A percentile compares a stretch with the other conserved stretches of the same genome.
phyloP scores from a whole-genome alignment of 2,329 filamentous ascomycete genomes.

The Phaeosphaeria sp. region DNA sequence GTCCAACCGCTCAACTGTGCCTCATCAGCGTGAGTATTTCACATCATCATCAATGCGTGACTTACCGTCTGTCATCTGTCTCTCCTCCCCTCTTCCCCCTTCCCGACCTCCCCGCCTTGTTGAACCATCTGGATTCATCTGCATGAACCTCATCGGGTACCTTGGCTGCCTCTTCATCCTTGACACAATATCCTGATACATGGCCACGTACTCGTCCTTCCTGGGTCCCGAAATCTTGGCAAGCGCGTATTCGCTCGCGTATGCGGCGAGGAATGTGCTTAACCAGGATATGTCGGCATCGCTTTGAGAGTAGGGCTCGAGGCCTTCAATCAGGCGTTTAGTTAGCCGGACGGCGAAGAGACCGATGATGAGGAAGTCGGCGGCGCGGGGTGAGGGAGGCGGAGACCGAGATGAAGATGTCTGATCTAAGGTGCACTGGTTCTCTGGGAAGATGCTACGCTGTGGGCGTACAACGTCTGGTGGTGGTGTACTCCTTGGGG shows the following conservation, averaged over 20 bases:
- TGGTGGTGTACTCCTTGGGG: neutral
- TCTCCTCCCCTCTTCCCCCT: neutral
- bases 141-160: conserved; percentile 29
- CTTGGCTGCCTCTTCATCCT: conserved; percentile 30
- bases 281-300: conserved; percentile 28
- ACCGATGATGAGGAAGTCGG: conserved; percentile 29
- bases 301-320: conserved; percentile 20
- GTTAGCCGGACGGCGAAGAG: conserved; percentile 34
- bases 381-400: neutral
- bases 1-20: conserved; percentile 15
- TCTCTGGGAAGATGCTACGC: neutral
- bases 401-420: neutral
- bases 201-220: conserved; percentile 19
- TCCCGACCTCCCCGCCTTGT: neutral
- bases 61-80: conserved; percentile 25
- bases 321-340: conserved; percentile 17
- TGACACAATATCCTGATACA: conserved; percentile 23
- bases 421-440: neutral
- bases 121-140: conserved; percentile 24
- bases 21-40: neutral
- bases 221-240: conserved; percentile 22
- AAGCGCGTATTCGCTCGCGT: conserved; percentile 15
- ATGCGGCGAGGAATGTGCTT: conserved; percentile 22
- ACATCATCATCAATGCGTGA: neutral
- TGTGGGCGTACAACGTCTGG: neutral